phyloP scores from a whole-genome alignment of 805 yeast genomes.

The Kodamaea nitidulidarum region DNA sequence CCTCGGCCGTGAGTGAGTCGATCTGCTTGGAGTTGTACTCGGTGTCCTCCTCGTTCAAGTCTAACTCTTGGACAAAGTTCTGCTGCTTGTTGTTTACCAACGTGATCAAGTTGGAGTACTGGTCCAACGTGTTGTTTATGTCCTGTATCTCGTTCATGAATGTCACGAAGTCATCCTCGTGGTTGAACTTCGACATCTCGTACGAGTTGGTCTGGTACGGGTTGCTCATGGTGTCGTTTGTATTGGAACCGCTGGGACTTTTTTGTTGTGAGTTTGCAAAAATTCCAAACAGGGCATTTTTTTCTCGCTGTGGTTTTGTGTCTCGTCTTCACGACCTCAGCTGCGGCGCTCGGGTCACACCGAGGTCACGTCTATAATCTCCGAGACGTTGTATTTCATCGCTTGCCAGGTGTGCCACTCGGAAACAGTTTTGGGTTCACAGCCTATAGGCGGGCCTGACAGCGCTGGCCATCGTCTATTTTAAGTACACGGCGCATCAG shows the following conservation, averaged over 20 bases:
- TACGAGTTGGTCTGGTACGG: slow-evolving; percentile 29
- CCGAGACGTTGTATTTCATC: too few relatives aligned
- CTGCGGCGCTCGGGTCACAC: too few relatives aligned
- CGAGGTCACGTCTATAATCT: too few relatives aligned
- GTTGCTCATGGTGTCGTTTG: slow-evolving; percentile 27
- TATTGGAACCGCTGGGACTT: slow-evolving; percentile 2
- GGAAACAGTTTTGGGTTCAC: too few relatives aligned
- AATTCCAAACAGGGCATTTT: background rate
- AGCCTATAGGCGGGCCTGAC: too few relatives aligned
- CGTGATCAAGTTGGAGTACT: slow-evolving; percentile 36
- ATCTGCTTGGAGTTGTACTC: slow-evolving; percentile 67
- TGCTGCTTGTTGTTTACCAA: slow-evolving; percentile 40
- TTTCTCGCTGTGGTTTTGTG: background rate
- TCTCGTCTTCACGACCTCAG: background rate
- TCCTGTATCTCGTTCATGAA: slow-evolving; percentile 45
- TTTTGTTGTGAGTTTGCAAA: slow-evolving; percentile 4
- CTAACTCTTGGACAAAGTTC: slow-evolving; percentile 39
- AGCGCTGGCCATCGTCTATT: too few relatives aligned
- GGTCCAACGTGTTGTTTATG: slow-evolving; percentile 40
- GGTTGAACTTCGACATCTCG: slow-evolving; percentile 26
- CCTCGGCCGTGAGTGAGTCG: slow-evolving; percentile 72
- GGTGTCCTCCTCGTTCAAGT: slow-evolving; percentile 44
- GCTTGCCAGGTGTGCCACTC: too few relatives aligned
- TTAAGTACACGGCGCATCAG: too few relatives aligned
- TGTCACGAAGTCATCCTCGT: slow-evolving; percentile 40